A percentile compares a stretch with the other conserved stretches of the same genome.
Evolutionary conservation across 345 rosid species (phyloP).

Genomic region (Excoecaria agallocha): DNA sequence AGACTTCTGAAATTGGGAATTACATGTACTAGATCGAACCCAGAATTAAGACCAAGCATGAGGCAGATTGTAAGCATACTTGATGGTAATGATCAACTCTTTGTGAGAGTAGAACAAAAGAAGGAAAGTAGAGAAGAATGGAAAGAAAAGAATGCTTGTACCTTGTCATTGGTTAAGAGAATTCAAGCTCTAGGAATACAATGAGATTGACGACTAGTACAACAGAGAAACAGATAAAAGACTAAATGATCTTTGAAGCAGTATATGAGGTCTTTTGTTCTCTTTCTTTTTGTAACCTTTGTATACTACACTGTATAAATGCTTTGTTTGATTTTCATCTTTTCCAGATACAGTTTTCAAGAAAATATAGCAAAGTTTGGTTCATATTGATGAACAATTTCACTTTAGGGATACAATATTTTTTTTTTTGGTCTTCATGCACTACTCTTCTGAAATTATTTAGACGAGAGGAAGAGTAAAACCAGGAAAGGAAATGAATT

Average conservation of each 20-base stretch:
- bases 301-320: slow-evolving; percentile 19
- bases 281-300: slow-evolving; percentile 12
- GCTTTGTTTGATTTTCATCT: slow-evolving; percentile 18
- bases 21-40: slow-evolving; percentile 75
- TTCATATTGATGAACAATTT: not conserved
- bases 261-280: slow-evolving; percentile 1
- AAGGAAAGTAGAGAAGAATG: slow-evolving; percentile 63
- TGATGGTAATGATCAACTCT: slow-evolving; percentile 63
- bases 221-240: slow-evolving; percentile 5
- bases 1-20: slow-evolving; percentile 66
- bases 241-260: slow-evolving; percentile 1
- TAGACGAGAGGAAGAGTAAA: slow-evolving; percentile 5
- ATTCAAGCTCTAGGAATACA: slow-evolving; percentile 89
- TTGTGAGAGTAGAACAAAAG: slow-evolving; percentile 33
- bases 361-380: slow-evolving; percentile 1
- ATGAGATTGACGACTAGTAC: slow-evolving; percentile 27
- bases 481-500: not conserved
- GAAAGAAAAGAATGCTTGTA: slow-evolving; percentile 51
- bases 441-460: not conserved
- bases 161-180: slow-evolving; percentile 62
- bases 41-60: slow-evolving; percentile 65
- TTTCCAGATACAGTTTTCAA: slow-evolving; percentile 8
- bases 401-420: not conserved
- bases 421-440: not conserved
- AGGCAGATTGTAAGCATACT: slow-evolving; percentile 83